Evolutionary conservation across 345 rosid species (phyloP), one percentile per base, ranked within the genome.

Genomic region (Pistacia atlantica): DNA sequence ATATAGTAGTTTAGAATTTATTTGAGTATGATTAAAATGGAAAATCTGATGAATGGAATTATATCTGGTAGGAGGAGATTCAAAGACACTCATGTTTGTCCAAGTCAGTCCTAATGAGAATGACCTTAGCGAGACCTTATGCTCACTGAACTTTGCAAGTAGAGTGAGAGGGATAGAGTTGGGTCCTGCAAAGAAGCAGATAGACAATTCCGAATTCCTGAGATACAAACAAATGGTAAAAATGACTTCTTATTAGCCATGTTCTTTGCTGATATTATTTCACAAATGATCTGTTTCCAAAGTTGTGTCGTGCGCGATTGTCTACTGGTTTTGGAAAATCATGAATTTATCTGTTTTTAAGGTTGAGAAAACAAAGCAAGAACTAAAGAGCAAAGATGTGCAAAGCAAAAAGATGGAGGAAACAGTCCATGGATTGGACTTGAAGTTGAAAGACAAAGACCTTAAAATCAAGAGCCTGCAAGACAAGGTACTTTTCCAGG

Each of bases 111-210:
- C 99, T 38, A 88, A 84, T 28, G 98, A 93, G 79, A 90, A 85
- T 58, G 99, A 95, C 81, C 81, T 84, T 16, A 84, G 89, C 8
- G 99, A 95, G 83, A 95, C 97, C 28, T 72, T 95, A 59, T 93
- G 98, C 88, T 95, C 98, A 2, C 88, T 95, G 59, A 95, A 93
- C 84, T 95, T 95, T 83, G 99, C 98, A 45, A 93, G 97, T 80
- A 88, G 99, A 84, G 97, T 91, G 37, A 89, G 88, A 85, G 99
- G 99, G n/a, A 87, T 95, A 71, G 99, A 95, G 92, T 69, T 93
- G 83, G 99, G 99, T 60, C 93, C 89, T 11, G 95, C 98, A 49
- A 93, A 84, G 90, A 93, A 84, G 85, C 98, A 96, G 75, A 69
- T 92, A 72, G 99, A 96, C 78, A 85, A 72, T 72, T 65, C 94